Percentiles rank a stretch among this genome's conserved stretches.
Evolutionary conservation across 257 asterid species (phyloP).

Genomic region (Phtheirospermum japonicum): DNA sequence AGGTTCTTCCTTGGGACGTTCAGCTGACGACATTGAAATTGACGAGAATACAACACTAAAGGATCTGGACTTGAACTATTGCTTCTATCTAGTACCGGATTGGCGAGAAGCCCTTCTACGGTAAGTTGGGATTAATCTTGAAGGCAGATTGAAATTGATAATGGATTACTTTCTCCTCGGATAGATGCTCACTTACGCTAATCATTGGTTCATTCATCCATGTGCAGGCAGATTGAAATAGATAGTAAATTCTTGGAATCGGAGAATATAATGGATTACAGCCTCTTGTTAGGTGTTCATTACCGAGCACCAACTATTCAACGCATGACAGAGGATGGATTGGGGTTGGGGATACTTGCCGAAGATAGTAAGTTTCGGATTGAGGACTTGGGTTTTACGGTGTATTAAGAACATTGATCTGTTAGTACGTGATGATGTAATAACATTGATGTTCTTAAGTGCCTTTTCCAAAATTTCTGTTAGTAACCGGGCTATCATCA

Average conservation of each 20-base stretch:
- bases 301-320: conserved; percentile 77
- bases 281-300: conserved; percentile 91
- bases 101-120: conserved; percentile 56
- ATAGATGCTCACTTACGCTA: no score
- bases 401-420: background rate
- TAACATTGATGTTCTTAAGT: no score
- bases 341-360: conserved; percentile 77
- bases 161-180: no score
- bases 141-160: no score
- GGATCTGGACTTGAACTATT: conserved; percentile 80
- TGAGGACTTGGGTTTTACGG: no score
- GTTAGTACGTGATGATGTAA: no score
- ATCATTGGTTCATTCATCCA: no score
- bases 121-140: conserved; percentile 37
- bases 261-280: conserved; percentile 79
- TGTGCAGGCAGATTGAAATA: conserved; percentile 78
- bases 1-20: conserved; percentile 96
- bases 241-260: conserved; percentile 91
- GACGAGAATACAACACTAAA: conserved; percentile 91
- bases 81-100: conserved; percentile 68
- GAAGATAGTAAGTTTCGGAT: conserved; percentile 68
- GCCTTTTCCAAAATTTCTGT: no score
- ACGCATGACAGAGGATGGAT: conserved; percentile 54
- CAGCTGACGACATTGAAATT: conserved; percentile 85
- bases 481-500: background rate